Evolutionary conservation across 2,329 filamentous ascomycete species (phyloP).

Genomic region (Colletotrichum musicola): DNA sequence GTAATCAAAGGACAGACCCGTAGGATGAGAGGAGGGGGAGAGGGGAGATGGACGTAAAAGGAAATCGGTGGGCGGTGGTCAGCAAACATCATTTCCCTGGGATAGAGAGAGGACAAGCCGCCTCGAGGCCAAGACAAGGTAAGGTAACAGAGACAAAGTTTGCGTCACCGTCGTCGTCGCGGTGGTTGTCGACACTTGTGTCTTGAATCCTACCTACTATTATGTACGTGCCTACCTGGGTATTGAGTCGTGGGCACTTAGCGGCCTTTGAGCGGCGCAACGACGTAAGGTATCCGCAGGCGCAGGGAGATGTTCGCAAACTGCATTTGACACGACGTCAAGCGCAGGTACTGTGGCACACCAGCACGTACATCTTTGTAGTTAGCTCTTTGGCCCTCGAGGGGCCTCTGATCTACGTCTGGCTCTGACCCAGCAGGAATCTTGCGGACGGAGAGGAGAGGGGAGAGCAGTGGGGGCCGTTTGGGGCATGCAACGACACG

Average conservation of each 20-base stretch:
- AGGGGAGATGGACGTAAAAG: conserved; percentile 20
- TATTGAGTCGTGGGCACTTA: conserved; percentile 9
- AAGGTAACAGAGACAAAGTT: background rate
- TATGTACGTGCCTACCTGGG: background rate
- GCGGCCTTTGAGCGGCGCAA: conserved; percentile 12
- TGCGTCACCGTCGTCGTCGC: conserved; percentile 12
- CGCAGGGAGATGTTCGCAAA: background rate
- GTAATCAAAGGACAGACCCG: conserved; percentile 30
- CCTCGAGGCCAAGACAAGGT: conserved; percentile 1
- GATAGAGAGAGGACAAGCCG: conserved; percentile 16
- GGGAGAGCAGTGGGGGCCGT: conserved; percentile 12
- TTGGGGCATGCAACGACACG: conserved; percentile 13
- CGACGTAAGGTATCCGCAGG: conserved; percentile 12
- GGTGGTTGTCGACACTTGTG: conserved; percentile 11
- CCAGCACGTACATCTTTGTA: no score
- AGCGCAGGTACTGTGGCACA: background rate
- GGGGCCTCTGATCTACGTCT: background rate
- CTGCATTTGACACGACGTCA: background rate
- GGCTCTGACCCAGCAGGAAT: conserved; percentile 1
- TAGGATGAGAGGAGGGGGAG: conserved; percentile 22
- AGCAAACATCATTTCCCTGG: conserved; percentile 37
- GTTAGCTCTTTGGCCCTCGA: background rate
- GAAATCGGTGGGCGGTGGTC: conserved; percentile 30
- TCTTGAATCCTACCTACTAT: background rate
- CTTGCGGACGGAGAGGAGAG: conserved; percentile 9